Conservation (phyloP, 768 basidiomycete species). For the Russula lepida region DNA sequence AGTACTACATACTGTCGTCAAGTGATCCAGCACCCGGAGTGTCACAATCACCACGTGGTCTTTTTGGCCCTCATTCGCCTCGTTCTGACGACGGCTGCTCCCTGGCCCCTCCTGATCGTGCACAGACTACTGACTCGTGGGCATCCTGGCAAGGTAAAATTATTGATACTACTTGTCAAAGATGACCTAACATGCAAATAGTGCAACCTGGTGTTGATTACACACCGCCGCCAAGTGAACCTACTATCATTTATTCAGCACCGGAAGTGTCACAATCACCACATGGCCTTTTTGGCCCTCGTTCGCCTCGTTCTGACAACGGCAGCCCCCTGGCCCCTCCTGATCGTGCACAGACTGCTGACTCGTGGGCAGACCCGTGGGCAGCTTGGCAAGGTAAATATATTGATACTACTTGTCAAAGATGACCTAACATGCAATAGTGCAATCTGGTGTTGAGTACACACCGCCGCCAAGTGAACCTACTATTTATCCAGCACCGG, state of each 20-base stretch:
- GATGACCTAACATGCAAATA: too few relatives aligned
- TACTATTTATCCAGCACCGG: conserved; percentile 17
- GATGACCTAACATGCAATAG: conserved; percentile 30
- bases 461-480: too few relatives aligned
- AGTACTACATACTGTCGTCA: conserved; percentile 55
- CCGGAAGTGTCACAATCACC: too few relatives aligned
- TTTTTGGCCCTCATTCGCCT: conserved; percentile 81
- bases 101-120: too few relatives aligned
- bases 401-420: background rate
- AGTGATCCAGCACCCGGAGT: conserved; percentile 50
- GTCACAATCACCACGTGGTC: conserved; percentile 42
- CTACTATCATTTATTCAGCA: too few relatives aligned
- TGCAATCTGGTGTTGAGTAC: conserved; percentile 47
- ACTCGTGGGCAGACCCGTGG: too few relatives aligned
- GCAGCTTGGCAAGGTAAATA: conserved; percentile 36
- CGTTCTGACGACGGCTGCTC: too few relatives aligned
- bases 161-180: too few relatives aligned
- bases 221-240: too few relatives aligned
- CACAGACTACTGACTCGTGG: too few relatives aligned
- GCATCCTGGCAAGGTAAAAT: too few relatives aligned
- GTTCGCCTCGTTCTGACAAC: conserved; percentile 55
- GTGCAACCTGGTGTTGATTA: too few relatives aligned
- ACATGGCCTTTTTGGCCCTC: conserved; percentile 77
- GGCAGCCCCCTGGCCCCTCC: conserved; percentile 16
- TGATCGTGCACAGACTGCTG: conserved; percentile 22